Evolutionary conservation across 2,329 filamentous ascomycete species (phyloP).

Genomic region (Neonectria sp.): DNA sequence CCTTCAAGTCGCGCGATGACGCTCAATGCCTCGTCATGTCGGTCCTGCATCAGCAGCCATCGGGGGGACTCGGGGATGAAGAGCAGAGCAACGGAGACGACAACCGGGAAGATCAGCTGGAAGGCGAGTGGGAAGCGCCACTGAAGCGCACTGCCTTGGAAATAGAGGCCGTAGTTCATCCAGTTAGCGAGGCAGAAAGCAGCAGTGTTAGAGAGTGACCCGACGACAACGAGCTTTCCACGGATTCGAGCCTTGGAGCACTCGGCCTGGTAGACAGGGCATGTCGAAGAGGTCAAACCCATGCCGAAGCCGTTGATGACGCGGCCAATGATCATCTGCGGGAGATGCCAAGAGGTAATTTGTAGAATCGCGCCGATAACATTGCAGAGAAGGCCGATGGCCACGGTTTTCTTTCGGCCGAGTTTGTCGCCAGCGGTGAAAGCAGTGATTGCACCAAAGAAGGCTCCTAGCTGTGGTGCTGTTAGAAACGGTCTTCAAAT

Average conservation of each 20-base stretch:
- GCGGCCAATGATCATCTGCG: slow-evolving; percentile 60
- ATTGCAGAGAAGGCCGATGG: slow-evolving; percentile 51
- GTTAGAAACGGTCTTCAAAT: background rate
- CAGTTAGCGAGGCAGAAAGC: slow-evolving; percentile 64
- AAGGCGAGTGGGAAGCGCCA: slow-evolving; percentile 44
- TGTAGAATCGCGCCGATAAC: slow-evolving; percentile 54
- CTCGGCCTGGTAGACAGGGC: slow-evolving; percentile 54
- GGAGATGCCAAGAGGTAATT: slow-evolving; percentile 52
- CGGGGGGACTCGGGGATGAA: slow-evolving; percentile 63
- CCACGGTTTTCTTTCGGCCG: slow-evolving; percentile 52
- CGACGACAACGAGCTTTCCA: slow-evolving; percentile 62
- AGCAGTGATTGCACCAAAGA: slow-evolving; percentile 50
- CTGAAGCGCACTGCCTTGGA: slow-evolving; percentile 51
- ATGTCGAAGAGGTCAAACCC: slow-evolving; percentile 54
- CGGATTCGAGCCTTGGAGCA: slow-evolving; percentile 53
- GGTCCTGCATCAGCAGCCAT: slow-evolving; percentile 67
- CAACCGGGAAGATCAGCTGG: slow-evolving; percentile 56
- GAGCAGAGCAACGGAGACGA: slow-evolving; percentile 31
- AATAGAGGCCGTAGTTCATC: slow-evolving; percentile 61
- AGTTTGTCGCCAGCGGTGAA: slow-evolving; percentile 53
- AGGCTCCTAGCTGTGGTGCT: slow-evolving; percentile 49
- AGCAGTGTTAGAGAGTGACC: slow-evolving; percentile 56
- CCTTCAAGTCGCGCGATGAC: slow-evolving; percentile 72
- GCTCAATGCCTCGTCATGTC: slow-evolving; percentile 69
- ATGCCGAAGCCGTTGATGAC: slow-evolving; percentile 59